phyloP scores from a whole-genome alignment of 805 yeast species.

The Suhomyces emberorum region DNA sequence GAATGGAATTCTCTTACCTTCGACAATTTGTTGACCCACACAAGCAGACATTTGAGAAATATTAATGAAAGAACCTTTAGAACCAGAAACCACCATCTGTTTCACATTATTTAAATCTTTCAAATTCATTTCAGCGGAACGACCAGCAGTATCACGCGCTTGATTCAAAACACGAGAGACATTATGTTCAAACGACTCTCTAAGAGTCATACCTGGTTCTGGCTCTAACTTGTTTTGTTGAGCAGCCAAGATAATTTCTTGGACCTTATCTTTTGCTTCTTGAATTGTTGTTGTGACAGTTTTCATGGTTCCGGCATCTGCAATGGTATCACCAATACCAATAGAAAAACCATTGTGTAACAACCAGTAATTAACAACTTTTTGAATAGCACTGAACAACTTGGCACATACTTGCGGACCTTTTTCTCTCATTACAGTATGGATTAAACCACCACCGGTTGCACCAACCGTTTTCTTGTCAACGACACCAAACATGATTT shows the following conservation, averaged over 20 bases:
- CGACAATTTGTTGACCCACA: constrained; percentile 99
- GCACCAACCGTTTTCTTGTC: constrained; percentile 98
- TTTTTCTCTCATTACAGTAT: constrained; percentile 96
- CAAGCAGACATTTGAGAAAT: constrained; percentile 99
- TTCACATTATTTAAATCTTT: constrained; percentile 94
- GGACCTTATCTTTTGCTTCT: constrained; percentile 91
- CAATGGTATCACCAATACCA: constrained; percentile 99
- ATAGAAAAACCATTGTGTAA: constrained; percentile 96
- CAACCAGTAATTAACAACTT: constrained; percentile 94
- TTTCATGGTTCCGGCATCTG: constrained; percentile 94
- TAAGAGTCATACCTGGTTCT: constrained; percentile 98
- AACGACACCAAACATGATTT: constrained; percentile 95
- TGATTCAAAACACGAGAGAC: constrained; percentile 93
- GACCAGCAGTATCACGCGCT: constrained; percentile 99
- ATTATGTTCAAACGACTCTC: constrained; percentile 97
- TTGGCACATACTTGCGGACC: constrained; percentile 89
- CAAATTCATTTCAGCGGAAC: constrained; percentile 94
- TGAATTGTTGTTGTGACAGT: constrained; percentile 90
- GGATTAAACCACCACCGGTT: constrained; percentile 96
- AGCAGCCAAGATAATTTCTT: constrained; percentile 88
- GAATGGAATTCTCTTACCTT: constrained; percentile 98
- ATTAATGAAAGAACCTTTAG: constrained; percentile 98
- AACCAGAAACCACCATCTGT: constrained; percentile 99
- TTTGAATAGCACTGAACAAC: constrained; percentile 88
- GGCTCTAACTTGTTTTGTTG: constrained; percentile 86